Evolutionary conservation across 1,284 basidiomycete species (phyloP).

Genomic region (Cutaneotrichosporon spelunceum): DNA sequence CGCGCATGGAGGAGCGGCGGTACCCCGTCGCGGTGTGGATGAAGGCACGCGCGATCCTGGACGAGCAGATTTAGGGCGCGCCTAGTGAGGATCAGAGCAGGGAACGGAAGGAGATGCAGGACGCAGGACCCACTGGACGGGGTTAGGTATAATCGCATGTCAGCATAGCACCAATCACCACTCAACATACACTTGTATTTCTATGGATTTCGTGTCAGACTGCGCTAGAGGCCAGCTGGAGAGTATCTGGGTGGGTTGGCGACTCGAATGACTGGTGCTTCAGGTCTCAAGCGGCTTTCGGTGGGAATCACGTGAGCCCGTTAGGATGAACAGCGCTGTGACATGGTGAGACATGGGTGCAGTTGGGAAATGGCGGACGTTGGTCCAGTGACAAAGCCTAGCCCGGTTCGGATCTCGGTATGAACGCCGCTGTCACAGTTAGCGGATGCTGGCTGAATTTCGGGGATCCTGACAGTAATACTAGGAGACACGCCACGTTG

Average conservation of each 20-base stretch:
- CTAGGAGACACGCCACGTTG: background rate
- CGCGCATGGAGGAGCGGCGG: slow-evolving; percentile 64
- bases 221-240: too few species aligned
- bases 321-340: background rate
- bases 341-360: background rate
- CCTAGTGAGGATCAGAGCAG: background rate
- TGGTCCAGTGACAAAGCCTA: background rate
- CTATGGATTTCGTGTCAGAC: background rate
- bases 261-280: too few species aligned
- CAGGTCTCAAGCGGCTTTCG: too few species aligned
- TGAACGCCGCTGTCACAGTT: background rate
- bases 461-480: too few species aligned
- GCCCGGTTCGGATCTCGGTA: background rate
- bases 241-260: too few species aligned
- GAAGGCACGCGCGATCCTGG: slow-evolving; percentile 36
- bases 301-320: too few species aligned
- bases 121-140: background rate
- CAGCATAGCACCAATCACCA: background rate
- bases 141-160: background rate
- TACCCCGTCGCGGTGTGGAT: slow-evolving; percentile 48
- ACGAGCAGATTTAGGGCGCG: slow-evolving; percentile 23
- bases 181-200: background rate
- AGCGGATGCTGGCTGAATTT: too few species aligned
- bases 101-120: background rate
- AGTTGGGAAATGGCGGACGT: background rate